Base-by-base conservation (phyloP, 306 rosid genomes). In the Neltuma alba region DNA sequence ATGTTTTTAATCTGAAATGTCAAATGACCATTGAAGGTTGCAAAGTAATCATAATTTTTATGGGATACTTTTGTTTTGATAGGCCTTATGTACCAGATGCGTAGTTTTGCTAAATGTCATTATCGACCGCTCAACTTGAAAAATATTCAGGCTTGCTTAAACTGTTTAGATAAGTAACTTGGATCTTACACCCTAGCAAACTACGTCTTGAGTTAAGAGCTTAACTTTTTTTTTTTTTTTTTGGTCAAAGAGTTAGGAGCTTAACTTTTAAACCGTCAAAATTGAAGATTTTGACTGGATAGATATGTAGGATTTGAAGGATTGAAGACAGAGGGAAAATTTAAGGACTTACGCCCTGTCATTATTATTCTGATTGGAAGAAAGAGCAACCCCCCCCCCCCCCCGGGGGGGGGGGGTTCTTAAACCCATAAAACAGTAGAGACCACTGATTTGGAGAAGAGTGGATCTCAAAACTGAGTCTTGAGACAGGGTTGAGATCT, bases 1-100 rank as follows among this genome's bases (percentile, higher is more conserved):
- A 54, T 54, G 28, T 30, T 77, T 13, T 75, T 76, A 13, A 57
- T 85, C 65, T 75, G 40, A 45, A 28, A 25, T 47, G 18, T 72
- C 70, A 34, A 48, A 44, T 74, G 68, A n/a, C n/a, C 33, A 2
- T 60, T 63, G 55, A 14, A 72, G 52, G 72, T 76, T 79, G 76
- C 69, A 76, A 15, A 70, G 76, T 72, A 72, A 66, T 55, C 2
- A 40, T 70, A 70, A 58, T 9, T 30, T 21, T 74, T 72, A 41
- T 48, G 62, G 1, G 48, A 40, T 68, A 11, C 13, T 72, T 11
- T 48, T 30, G 5, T 69, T 33, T 25, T 78, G 63, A 37, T 13
- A 27, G 66, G 66, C 47, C 33, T 16, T 52, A 28, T 65, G 30
- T 50, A 41, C 23, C 74, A 18, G 50, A 70, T 25, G 66, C 28